phyloP scores from a whole-genome alignment of 768 basidiomycete genomes.

The Hypsizygus marmoreus region DNA sequence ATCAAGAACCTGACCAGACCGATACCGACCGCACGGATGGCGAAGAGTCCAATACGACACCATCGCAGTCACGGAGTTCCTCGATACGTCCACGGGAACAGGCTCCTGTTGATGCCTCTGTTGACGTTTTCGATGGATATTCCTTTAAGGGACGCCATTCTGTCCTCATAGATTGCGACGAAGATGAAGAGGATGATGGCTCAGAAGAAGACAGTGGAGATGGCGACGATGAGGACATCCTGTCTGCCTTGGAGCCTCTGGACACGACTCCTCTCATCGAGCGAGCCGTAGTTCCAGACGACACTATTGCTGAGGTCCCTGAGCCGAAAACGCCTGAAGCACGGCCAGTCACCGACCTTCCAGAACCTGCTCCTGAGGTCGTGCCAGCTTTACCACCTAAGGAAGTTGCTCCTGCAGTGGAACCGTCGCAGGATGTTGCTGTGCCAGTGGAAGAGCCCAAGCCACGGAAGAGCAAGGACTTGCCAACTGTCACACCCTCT shows the following conservation, averaged over 20 bases:
- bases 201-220: constrained; percentile 48
- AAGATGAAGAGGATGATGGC: constrained; percentile 52
- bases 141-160: constrained; percentile 89
- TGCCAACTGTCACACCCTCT: constrained; percentile 19
- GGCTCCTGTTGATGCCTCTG: constrained; percentile 47
- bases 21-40: constrained; percentile 74
- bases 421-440: constrained; percentile 5
- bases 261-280: constrained; percentile 17
- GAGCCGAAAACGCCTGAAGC: constrained; percentile 84
- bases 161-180: constrained; percentile 73
- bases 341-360: constrained; percentile 41
- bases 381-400: constrained; percentile 22
- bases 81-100: constrained; percentile 50
- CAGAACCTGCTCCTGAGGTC: constrained; percentile 31
- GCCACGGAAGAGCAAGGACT: constrained; percentile 32
- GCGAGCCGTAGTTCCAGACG: constrained; percentile 21
- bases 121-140: constrained; percentile 92
- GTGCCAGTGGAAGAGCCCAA: constrained; percentile 22
- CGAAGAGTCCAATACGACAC: constrained; percentile 76
- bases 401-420: constrained; percentile 12
- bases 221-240: constrained; percentile 28
- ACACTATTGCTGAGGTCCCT: constrained; percentile 29
- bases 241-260: constrained; percentile 21
- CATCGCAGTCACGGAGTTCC: constrained; percentile 77
- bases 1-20: constrained; percentile 66